Evolutionary conservation across 495 filamentous ascomycete species (phyloP), one percentile per base, ranked within the genome.

Genomic region (Trichoderma asperelloides): DNA sequence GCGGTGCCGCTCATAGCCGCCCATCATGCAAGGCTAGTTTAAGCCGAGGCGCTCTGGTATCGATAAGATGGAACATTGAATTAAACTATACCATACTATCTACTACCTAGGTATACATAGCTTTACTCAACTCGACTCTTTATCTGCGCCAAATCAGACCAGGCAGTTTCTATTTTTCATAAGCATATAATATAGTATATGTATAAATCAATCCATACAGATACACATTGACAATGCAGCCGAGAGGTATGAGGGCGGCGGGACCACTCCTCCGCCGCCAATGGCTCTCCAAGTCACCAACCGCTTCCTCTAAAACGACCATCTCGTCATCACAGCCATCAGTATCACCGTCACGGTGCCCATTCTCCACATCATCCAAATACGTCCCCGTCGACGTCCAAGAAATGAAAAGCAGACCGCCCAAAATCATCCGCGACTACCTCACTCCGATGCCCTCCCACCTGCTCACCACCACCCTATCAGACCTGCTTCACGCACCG

Each of bases 371-470:
- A 25, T 25, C 23, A 23, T 30, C 3, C 55, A 27, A 28, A 2
- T 37, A 37, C 33, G 9, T 8, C 11, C 55, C 55, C 9, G 25
- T 60, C 23, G 9, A 60, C 23, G 1, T 30, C 55, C 55, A 60
- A 30, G 55, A 27, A 13, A 60, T 60, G 23, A 60, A 64, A n/a
- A 7, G 2, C 57, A 86, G 87, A 65, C 78, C 74, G 28, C 76
- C 87, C 49, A 86, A 86, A 27, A 68, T 85, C 65, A 79, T 82
- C 51, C 79, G 81, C 70, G 91, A 95, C 73, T 83, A 87, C 70
- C 79, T 93, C 72, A 79, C 83, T 49, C 85, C 88, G 2, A 84
- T 81, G 37, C 82, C 80, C 3, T 89, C 88, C 0, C 81, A 89
- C 74, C 85, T 91, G 3, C 81, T 95, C 49, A 79, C 81, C 69